Percentiles rank a stretch among this genome's conserved stretches.
phyloP scores from a whole-genome alignment of 352 stramenopile genomes.

The Globisporangium uncinulatum region DNA sequence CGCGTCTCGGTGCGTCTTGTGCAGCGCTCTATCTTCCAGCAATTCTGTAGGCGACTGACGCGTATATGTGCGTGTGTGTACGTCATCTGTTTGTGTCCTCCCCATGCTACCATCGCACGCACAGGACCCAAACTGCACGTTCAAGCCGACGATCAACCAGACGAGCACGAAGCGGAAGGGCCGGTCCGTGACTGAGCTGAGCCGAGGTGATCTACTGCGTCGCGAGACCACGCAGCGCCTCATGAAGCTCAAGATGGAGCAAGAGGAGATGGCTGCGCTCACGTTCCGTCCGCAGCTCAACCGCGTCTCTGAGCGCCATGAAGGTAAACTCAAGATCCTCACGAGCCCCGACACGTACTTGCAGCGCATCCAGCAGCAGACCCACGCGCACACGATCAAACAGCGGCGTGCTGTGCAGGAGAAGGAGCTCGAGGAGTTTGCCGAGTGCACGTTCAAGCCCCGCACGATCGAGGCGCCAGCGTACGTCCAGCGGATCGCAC shows the following conservation, averaged over 20 bases:
- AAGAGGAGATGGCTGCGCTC: constrained; percentile 76
- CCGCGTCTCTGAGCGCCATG: constrained; percentile 48
- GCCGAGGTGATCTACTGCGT: constrained; percentile 65
- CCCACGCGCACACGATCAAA: constrained; percentile 61
- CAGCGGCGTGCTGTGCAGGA: constrained; percentile 69
- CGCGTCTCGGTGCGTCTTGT: constrained; percentile 35
- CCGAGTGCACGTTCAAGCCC: constrained; percentile 82
- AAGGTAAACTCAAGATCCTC: constrained; percentile 78
- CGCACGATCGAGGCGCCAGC: constrained; percentile 74
- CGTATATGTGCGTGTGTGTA: background rate
- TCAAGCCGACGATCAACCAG: constrained; percentile 79
- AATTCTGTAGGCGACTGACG: background rate
- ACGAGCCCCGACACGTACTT: constrained; percentile 77
- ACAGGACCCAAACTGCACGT: constrained; percentile 80
- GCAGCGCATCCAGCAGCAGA: constrained; percentile 76
- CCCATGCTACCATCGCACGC: too few relatives aligned
- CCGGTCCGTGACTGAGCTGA: constrained; percentile 75
- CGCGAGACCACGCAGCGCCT: constrained; percentile 71
- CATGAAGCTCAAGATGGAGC: constrained; percentile 87
- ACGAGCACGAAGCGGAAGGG: constrained; percentile 52
- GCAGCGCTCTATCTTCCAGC: background rate
- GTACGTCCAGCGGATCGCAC: constrained; percentile 82
- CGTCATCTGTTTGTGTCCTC: background rate
- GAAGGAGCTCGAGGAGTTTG: constrained; percentile 79
- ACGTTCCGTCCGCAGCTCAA: constrained; percentile 80